Conservation (phyloP, 2,329 filamentous ascomycete species). For the Orbilia ellipsospora region DNA sequence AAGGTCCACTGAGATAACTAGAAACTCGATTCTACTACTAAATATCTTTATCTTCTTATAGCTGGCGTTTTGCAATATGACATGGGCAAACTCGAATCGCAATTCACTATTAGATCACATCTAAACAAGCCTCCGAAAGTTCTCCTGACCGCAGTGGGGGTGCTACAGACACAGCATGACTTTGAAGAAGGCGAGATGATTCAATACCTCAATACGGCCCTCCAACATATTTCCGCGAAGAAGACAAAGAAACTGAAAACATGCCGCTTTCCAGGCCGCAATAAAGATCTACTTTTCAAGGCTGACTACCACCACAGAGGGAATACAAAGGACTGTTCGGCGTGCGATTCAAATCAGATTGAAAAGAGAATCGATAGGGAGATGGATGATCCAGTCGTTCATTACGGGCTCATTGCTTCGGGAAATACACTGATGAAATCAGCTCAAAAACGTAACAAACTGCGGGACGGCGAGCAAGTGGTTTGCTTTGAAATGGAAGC, state of each 20-base stretch:
- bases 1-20: not conserved
- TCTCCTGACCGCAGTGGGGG: not conserved
- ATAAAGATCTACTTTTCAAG: constrained; percentile 22
- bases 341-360: not conserved
- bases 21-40: not conserved
- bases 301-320: constrained; percentile 3
- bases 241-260: not conserved
- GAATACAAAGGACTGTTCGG: constrained; percentile 3
- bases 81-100: constrained; percentile 20
- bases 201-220: constrained; percentile 6
- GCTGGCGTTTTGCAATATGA: constrained; percentile 31
- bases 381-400: constrained; percentile 9
- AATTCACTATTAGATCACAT: constrained; percentile 22
- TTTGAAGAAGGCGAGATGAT: constrained; percentile 19
- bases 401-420: constrained; percentile 39
- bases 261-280: constrained; percentile 13
- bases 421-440: constrained; percentile 22
- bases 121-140: constrained; percentile 22
- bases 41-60: not conserved
- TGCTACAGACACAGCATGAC: constrained; percentile 4
- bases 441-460: constrained; percentile 1
- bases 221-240: not conserved
- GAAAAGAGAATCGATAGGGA: constrained; percentile 12
- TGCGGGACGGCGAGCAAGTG: not conserved
- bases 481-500: constrained; percentile 35